Conservation (phyloP, 2,329 filamentous ascomycete species). For the Neonectria magnoliae region DNA sequence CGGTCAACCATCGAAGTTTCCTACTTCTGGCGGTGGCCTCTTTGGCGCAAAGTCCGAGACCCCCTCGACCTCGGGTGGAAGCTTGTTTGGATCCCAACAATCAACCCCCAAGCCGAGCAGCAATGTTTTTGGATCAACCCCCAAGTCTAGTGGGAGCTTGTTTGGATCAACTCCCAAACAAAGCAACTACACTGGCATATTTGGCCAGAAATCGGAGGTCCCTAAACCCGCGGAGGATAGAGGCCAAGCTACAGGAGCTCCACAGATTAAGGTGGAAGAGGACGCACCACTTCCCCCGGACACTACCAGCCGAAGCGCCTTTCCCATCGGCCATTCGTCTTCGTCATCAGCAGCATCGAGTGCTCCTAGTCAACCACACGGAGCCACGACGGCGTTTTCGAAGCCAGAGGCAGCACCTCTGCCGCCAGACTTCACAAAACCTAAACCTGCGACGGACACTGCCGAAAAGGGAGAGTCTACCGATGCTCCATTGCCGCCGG, state of each 20-base stretch:
- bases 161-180: conserved; percentile 39
- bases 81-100: conserved; percentile 40
- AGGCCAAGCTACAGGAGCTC: conserved; percentile 35
- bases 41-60: conserved; percentile 38
- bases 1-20: conserved; percentile 47
- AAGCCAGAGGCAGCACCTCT: conserved; percentile 52
- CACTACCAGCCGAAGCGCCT: conserved; percentile 63
- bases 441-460: conserved; percentile 14
- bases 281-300: conserved; percentile 64
- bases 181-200: conserved; percentile 35
- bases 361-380: conserved; percentile 44
- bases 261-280: conserved; percentile 50
- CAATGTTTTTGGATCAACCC: conserved; percentile 35
- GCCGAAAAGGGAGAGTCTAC: conserved; percentile 1
- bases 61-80: conserved; percentile 22
- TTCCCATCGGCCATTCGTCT: conserved; percentile 60
- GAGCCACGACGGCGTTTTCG: conserved; percentile 39
- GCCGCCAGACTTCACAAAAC: conserved; percentile 52
- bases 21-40: conserved; percentile 37
- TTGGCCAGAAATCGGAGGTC: conserved; percentile 35
- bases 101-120: conserved; percentile 42
- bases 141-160: conserved; percentile 28
- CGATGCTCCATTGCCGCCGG: conserved; percentile 46
- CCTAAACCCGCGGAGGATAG: conserved; percentile 25
- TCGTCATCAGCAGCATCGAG: conserved; percentile 61